Conservation (phyloP, 208 protist species). For the Angomonas desouzai region DNA sequence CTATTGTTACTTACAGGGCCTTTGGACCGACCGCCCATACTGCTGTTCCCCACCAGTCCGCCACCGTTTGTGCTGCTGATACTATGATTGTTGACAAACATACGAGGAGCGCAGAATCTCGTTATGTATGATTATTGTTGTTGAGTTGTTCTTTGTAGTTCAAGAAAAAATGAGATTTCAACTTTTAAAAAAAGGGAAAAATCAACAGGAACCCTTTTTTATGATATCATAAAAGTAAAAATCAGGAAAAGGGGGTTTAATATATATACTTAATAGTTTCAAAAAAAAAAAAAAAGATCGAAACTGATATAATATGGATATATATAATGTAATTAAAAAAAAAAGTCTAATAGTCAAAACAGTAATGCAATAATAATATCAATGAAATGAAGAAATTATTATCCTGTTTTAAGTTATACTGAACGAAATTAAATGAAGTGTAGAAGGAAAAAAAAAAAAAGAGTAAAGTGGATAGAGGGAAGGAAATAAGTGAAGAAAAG, state of each 20-base stretch:
- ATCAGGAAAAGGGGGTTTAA: too few relatives aligned
- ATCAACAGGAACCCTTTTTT: slow-evolving; percentile 6
- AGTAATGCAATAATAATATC: too few relatives aligned
- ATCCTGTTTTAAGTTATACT: too few relatives aligned
- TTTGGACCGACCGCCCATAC: not conserved
- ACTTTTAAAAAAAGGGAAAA: slow-evolving; percentile 13
- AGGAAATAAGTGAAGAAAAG: slow-evolving; percentile 5
- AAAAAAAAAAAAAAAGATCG: too few relatives aligned
- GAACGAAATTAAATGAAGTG: too few relatives aligned
- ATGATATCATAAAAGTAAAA: not conserved
- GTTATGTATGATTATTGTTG: slow-evolving; percentile 4
- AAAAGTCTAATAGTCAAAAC: slow-evolving; percentile 8
- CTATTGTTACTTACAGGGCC: not conserved
- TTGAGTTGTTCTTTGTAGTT: not conserved
- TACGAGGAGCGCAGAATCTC: too few relatives aligned
- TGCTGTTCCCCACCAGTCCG: not conserved
- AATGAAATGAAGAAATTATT: too few relatives aligned
- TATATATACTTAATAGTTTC: too few relatives aligned
- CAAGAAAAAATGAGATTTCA: slow-evolving; percentile 10
- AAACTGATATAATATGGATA: too few relatives aligned
- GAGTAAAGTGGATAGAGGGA: not conserved
- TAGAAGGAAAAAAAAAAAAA: slow-evolving; percentile 15
- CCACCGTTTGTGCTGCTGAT: not conserved
- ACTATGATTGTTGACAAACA: not conserved
- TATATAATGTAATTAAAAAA: too few relatives aligned